Base-by-base conservation (phyloP, 495 filamentous ascomycete genomes). In the Penicillium paxilli region DNA sequence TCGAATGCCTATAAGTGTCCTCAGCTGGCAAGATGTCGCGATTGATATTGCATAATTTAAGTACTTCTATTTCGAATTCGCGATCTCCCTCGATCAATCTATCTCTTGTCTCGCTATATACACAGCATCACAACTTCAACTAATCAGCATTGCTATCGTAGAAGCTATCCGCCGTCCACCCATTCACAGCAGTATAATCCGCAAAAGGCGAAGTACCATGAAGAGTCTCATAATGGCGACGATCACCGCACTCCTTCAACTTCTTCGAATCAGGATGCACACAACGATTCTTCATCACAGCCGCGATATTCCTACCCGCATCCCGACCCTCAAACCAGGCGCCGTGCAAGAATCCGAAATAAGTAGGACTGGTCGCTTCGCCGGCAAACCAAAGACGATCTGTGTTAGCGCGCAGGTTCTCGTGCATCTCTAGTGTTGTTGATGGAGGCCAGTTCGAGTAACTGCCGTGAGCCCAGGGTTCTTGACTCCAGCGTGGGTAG, bases 401-500 rank as follows among this genome's bases (percentile, higher is more conserved):
- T 0, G 86, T 68, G 57, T 88, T 87, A n/a, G 87, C 85, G 3
- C 87, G 78, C 21, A 91, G 74, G 54, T 90, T 90, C 63, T 91
- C 80, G 61, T 92, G 88, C 69, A 76, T 81, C 58, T 89, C 81
- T 1, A 89, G 69, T 0, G 79, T 85, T 33, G 82, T 83, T 5
- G 83, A 82, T 1, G 80, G 70, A 0, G 88, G 88, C 88, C 87
- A 92, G 60, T 90, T 91, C 21, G 82, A 85, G 66, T 90, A 92
- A 45, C 79, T 83, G 9, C 88, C 88, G 45, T 81, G 82, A 3
- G 87, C 76, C 83, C 88, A 88, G 17, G 84, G 81, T 62, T 82
- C 78, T 2, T 68, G 70, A 25, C 76, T 87, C 88, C 88, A 91
- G 35, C 87, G 78, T 1, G 87, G 87, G 54, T 88, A 91, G 55